A percentile compares a stretch with the other conserved stretches of the same genome.
phyloP scores from a whole-genome alignment of 352 stramenopile species.

The Pythium biforme region DNA sequence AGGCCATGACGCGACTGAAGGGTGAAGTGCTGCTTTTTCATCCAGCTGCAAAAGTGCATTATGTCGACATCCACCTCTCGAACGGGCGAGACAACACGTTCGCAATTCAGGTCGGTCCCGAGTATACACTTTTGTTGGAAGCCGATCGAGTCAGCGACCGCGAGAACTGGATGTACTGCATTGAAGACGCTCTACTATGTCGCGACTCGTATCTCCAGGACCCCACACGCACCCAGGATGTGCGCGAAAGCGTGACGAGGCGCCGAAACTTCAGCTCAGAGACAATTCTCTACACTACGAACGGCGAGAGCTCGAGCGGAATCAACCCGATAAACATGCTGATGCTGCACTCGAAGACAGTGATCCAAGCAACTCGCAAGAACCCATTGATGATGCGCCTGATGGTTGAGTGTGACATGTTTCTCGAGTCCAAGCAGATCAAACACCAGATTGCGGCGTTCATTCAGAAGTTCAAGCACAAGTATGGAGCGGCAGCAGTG shows the following conservation, averaged over 20 bases:
- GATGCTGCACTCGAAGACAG: conserved; percentile 30
- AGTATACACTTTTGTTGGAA: conserved; percentile 66
- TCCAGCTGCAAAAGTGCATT: conserved; percentile 60
- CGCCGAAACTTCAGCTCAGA: conserved; percentile 59
- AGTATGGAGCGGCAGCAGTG: conserved; percentile 31
- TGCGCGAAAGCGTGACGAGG: conserved; percentile 55
- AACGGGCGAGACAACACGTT: conserved; percentile 56
- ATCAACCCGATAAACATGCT: conserved; percentile 37
- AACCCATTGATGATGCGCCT: conserved; percentile 35
- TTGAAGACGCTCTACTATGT: conserved; percentile 72
- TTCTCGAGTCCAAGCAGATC: conserved; percentile 40
- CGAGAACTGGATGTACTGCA: conserved; percentile 81
- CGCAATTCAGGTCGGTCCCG: conserved; percentile 52
- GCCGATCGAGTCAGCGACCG: conserved; percentile 53
- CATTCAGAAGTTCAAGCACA: conserved; percentile 50
- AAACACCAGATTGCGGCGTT: conserved; percentile 45
- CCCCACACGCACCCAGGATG: conserved; percentile 35
- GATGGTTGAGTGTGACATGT: conserved; percentile 45
- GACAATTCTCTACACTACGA: conserved; percentile 33
- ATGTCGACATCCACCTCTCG: conserved; percentile 62
- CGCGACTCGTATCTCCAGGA: conserved; percentile 65
- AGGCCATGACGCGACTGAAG: conserved; percentile 50
- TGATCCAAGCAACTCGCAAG: conserved; percentile 25
- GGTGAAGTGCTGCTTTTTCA: conserved; percentile 80
- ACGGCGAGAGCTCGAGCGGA: conserved; percentile 13